phyloP scores from a whole-genome alignment of 1,284 basidiomycete genomes.

The Stygiomarasmius scandens region DNA sequence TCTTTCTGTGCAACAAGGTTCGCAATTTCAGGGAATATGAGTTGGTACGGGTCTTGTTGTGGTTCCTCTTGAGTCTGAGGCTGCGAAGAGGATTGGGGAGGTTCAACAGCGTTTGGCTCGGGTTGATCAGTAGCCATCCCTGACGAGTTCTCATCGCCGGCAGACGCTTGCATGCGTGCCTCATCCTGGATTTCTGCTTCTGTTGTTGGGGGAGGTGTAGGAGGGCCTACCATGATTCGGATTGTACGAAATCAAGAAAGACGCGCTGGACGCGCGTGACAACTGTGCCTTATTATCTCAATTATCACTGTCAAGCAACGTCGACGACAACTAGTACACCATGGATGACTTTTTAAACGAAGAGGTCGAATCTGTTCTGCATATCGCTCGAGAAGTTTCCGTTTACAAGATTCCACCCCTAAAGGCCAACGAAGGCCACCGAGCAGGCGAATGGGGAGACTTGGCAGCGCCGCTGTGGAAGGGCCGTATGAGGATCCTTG shows the following conservation, averaged over 20 bases:
- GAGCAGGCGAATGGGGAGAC: constrained; percentile 86
- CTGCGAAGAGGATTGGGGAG: constrained; percentile 1
- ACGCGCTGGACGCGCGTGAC: neutral
- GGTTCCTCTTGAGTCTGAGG: constrained; percentile 16
- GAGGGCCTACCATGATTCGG: constrained; percentile 46
- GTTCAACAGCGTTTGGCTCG: constrained; percentile 2
- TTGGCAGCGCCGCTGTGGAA: constrained; percentile 82
- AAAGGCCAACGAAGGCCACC: constrained; percentile 82
- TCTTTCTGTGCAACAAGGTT: constrained; percentile 47
- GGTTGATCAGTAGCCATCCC: constrained; percentile 8
- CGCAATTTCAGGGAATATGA: constrained; percentile 44
- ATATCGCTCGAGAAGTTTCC: constrained; percentile 84
- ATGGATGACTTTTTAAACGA: constrained; percentile 63
- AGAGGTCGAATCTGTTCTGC: constrained; percentile 84
- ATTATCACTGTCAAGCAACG: neutral
- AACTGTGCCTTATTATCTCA: constrained; percentile 7
- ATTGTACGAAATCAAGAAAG: constrained; percentile 7
- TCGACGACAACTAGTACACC: constrained; percentile 13
- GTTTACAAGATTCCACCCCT: constrained; percentile 85
- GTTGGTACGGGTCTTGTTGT: constrained; percentile 37
- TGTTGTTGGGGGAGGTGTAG: constrained; percentile 60
- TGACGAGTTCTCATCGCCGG: constrained; percentile 9
- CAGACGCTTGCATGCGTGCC: constrained; percentile 26
- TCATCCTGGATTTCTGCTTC: constrained; percentile 57
- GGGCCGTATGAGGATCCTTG: constrained; percentile 83